Evolutionary conservation across 2,329 filamentous ascomycete species (phyloP).

Genomic region (Triangularia setosa): DNA sequence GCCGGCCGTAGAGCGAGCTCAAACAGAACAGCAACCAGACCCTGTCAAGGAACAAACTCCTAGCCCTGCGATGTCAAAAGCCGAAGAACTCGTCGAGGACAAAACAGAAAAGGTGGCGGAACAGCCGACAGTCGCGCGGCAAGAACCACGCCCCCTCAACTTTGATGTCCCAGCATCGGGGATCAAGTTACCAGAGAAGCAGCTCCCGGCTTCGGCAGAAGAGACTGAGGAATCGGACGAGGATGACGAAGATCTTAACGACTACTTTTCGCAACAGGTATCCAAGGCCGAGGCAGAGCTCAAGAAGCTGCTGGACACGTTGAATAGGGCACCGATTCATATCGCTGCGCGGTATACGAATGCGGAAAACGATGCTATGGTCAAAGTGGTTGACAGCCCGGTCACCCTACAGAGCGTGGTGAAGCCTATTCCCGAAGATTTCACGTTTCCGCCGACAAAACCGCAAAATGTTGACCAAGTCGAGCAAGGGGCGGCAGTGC

Average conservation of each 20-base stretch:
- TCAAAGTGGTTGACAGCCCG: neutral
- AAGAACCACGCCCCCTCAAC: neutral
- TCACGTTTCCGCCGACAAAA: neutral
- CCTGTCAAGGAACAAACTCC: neutral
- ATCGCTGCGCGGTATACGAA: constrained; percentile 45
- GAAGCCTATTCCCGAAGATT: neutral
- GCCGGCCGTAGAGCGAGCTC: constrained; percentile 10
- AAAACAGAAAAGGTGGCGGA: constrained; percentile 16
- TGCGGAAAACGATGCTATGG: constrained; percentile 46
- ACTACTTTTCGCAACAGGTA: constrained; percentile 53
- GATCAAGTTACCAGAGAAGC: constrained; percentile 19
- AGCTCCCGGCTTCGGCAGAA: neutral
- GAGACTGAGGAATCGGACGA: constrained; percentile 43
- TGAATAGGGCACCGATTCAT: constrained; percentile 37
- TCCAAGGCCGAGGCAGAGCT: constrained; percentile 48
- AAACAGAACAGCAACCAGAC: neutral
- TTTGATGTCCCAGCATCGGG: neutral
- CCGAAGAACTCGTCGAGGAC: constrained; percentile 9
- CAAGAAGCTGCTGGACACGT: constrained; percentile 40
- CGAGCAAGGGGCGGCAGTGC: constrained; percentile 23
- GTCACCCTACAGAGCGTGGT: neutral
- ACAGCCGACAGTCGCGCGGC: constrained; percentile 13
- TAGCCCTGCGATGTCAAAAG: constrained; percentile 14
- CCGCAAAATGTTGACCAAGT: constrained; percentile 19
- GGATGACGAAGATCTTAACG: constrained; percentile 56